Evolutionary conservation across 129 eudicot species (phyloP).

Genomic region (Arctium lappa): DNA sequence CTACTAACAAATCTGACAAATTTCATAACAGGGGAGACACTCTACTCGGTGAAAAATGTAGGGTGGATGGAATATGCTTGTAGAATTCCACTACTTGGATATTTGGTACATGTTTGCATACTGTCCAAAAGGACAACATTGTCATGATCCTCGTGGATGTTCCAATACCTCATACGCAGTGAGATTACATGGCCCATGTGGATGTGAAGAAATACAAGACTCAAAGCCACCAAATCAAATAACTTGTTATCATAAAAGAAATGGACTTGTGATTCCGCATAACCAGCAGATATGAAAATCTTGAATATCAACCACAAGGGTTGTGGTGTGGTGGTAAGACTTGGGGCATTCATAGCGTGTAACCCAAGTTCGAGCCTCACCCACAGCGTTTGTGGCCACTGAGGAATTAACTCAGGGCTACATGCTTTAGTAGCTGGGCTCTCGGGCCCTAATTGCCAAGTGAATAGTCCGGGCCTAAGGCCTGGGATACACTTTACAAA

Average conservation of each 20-base stretch:
- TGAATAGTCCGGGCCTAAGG: too few species aligned
- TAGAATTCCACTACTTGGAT: neutral
- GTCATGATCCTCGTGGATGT: neutral
- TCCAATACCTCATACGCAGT: neutral
- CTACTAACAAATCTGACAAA: neutral
- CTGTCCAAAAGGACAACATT: neutral
- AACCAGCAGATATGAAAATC: slow-evolving; percentile 1
- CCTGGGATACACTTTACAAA: too few species aligned
- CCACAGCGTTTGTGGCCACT: too few species aligned
- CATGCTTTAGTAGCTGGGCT: too few species aligned
- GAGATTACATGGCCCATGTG: neutral
- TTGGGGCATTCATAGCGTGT: too few species aligned
- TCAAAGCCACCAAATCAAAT: too few species aligned
- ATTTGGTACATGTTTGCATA: neutral
- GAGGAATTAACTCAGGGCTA: too few species aligned
- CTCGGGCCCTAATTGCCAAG: too few species aligned
- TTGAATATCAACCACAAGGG: neutral
- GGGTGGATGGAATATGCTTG: neutral
- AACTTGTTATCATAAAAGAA: too few species aligned
- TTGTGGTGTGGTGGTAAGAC: too few species aligned
- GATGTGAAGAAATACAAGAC: neutral
- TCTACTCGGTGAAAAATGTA: neutral
- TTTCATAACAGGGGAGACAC: neutral
- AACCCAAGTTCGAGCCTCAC: too few species aligned
- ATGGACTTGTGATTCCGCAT: neutral